Evolutionary conservation across 108 stramenopile species (phyloP), one percentile per base, ranked within the genome.

Genomic region (Cyclotella baltica): DNA sequence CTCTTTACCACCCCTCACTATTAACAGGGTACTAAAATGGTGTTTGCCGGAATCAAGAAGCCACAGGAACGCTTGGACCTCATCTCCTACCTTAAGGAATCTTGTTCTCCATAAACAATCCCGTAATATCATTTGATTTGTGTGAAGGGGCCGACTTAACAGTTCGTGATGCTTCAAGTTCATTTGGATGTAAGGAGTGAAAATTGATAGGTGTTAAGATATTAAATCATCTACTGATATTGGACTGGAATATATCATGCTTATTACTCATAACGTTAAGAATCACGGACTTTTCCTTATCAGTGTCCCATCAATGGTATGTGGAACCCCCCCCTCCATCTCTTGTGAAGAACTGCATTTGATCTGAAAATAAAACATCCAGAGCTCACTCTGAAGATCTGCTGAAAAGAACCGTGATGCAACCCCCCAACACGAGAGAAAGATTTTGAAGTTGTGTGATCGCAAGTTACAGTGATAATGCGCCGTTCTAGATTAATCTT

Each of bases 31-130:
- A 99, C 99, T 70, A 99, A 99, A 86, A 99, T 99, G 99, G 96
- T 99, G 47, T 99, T 99, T 75, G 99, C 99, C 29, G 99, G 99
- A 75, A 84, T 99, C 76, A 99, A 99, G 93, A 99, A 98, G 88
- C 89, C 92, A 30, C 65, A 75, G 51, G 99, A 99, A 57, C 93
- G 99, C 70, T 90, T 98, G 73, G 96, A 98, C 73, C 95, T 99
- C 48, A 99, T 99, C 77, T 96, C 98, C 35, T 99, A 99, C 97
- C 93, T 99, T 67, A 98, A 99, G 94, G 76, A 83, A 37, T 71
- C 95, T 27, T 89, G 88, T 79, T 73, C 87, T 55, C 34, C 51
- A 22, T 52, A 52, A 52, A 13, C 40, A 43, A 6, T 43, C 13
- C 40, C 6, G 6, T 13, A 43, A 10, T 13, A 13, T 43, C 13